Conservation (phyloP, 2,329 filamentous ascomycete species). For the Venturiaceae sp. region DNA sequence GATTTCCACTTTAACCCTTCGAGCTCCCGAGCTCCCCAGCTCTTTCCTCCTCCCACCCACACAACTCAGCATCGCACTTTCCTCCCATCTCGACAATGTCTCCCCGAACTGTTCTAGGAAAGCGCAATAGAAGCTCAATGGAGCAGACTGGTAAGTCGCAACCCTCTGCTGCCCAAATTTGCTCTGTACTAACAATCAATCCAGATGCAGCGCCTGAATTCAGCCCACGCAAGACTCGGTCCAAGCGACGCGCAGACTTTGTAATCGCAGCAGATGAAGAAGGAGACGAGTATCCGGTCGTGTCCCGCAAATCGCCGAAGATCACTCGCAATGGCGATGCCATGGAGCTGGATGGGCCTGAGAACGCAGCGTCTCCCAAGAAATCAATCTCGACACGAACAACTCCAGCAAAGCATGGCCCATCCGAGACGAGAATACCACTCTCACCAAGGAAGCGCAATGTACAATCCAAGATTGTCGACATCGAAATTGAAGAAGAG, state of each 20-base stretch:
- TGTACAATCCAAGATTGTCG: constrained; percentile 28
- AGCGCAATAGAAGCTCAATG: constrained; percentile 5
- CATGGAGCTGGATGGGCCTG: constrained; percentile 35
- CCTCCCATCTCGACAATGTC: neutral
- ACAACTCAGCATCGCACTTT: neutral
- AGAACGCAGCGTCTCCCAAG: constrained; percentile 19
- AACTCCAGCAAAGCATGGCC: constrained; percentile 38
- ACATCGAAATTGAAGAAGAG: constrained; percentile 33
- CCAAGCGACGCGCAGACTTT: constrained; percentile 7
- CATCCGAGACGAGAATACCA: constrained; percentile 29
- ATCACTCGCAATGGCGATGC: constrained; percentile 12
- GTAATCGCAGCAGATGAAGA: constrained; percentile 7
- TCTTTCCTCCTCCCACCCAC: neutral
- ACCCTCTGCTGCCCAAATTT: neutral
- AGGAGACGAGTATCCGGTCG: constrained; percentile 55
- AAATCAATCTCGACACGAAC: constrained; percentile 25
- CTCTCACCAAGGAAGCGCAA: constrained; percentile 38
- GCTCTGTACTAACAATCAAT: neutral
- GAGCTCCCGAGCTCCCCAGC: neutral
- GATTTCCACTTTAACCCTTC: neutral
- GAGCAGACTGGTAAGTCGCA: neutral
- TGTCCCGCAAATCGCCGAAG: constrained; percentile 22
- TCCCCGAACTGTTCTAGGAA: neutral
- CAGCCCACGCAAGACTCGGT: constrained; percentile 4
- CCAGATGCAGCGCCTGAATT: neutral